Evolutionary conservation across 495 filamentous ascomycete species (phyloP).

Genomic region (Rhizodiscina lignyota): DNA sequence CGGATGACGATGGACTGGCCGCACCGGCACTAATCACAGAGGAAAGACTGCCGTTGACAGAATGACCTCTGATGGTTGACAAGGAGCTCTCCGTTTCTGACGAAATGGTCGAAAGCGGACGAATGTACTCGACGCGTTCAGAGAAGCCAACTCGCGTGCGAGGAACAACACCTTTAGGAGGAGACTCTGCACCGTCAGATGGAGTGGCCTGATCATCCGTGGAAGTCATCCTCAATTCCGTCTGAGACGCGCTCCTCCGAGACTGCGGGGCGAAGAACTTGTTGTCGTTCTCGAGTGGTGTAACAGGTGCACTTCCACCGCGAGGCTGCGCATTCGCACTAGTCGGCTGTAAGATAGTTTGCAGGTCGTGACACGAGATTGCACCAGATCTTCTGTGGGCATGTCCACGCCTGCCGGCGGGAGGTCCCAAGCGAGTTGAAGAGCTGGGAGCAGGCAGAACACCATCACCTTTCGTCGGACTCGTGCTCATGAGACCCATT

Average conservation of each 20-base stretch:
- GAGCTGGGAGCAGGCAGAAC: constrained; percentile 30
- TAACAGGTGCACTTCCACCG: constrained; percentile 49
- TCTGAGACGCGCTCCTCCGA: constrained; percentile 16
- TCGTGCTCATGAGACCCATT: constrained; percentile 40
- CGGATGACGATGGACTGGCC: constrained; percentile 19
- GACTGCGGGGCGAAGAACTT: constrained; percentile 7
- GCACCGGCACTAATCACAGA: constrained; percentile 35
- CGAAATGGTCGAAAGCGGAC: constrained; percentile 56
- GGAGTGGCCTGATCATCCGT: constrained; percentile 3
- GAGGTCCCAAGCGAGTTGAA: constrained; percentile 26
- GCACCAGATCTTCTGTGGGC: constrained; percentile 76
- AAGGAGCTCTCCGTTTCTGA: constrained; percentile 55
- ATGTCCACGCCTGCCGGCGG: constrained; percentile 46
- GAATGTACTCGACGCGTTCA: constrained; percentile 47
- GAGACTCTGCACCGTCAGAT: constrained; percentile 13
- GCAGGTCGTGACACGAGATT: constrained; percentile 70
- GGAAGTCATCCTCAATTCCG: too few species aligned
- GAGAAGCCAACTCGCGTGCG: constrained; percentile 41
- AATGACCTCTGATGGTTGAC: constrained; percentile 43
- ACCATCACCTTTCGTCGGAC: constrained; percentile 46
- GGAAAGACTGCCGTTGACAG: constrained; percentile 44
- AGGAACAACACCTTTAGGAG: constrained; percentile 23
- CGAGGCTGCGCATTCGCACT: constrained; percentile 25
- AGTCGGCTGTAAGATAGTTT: constrained; percentile 48
- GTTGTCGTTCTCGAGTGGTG: constrained; percentile 35